Conservation (phyloP, 306 rosid genomes). For the Prunus mume region DNA sequence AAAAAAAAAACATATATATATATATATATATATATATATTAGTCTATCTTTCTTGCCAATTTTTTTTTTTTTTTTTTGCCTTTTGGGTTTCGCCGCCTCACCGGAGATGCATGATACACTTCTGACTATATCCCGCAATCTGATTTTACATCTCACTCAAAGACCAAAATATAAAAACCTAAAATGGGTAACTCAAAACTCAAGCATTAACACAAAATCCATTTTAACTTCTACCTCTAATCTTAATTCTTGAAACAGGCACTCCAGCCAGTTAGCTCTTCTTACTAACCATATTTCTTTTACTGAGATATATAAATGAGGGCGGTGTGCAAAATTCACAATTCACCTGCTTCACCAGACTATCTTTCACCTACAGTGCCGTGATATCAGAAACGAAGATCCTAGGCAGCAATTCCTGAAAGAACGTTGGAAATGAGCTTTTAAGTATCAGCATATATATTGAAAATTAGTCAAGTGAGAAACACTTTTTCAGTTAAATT, state of each 20-base stretch:
- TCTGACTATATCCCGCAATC: conserved; percentile 94
- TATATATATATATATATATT: conserved; percentile 28
- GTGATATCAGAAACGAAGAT: conserved; percentile 53
- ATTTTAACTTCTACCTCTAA: conserved; percentile 75
- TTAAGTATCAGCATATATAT: conserved; percentile 12
- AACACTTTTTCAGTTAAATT: not conserved
- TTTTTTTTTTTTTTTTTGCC: not conserved
- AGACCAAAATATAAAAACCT: conserved; percentile 51
- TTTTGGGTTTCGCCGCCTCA: conserved; percentile 59
- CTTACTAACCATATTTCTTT: conserved; percentile 67
- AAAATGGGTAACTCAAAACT: conserved; percentile 65
- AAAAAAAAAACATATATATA: conserved; percentile 12
- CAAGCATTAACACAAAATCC: conserved; percentile 81
- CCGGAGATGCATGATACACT: conserved; percentile 91
- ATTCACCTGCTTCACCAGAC: conserved; percentile 75
- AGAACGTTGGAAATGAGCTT: conserved; percentile 24
- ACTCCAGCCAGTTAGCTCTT: conserved; percentile 75
- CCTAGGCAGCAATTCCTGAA: conserved; percentile 83
- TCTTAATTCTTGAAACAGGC: conserved; percentile 69
- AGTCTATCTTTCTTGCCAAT: conserved; percentile 24
- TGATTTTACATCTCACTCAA: conserved; percentile 99
- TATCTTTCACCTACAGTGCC: conserved; percentile 60
- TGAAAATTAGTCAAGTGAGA: not conserved
- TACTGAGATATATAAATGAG: conserved; percentile 56
- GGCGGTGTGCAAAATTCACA: conserved; percentile 69